Evolutionary conservation across 768 basidiomycete species (phyloP), one percentile per base, ranked within the genome.

Genomic region (Amyloporia xantha): DNA sequence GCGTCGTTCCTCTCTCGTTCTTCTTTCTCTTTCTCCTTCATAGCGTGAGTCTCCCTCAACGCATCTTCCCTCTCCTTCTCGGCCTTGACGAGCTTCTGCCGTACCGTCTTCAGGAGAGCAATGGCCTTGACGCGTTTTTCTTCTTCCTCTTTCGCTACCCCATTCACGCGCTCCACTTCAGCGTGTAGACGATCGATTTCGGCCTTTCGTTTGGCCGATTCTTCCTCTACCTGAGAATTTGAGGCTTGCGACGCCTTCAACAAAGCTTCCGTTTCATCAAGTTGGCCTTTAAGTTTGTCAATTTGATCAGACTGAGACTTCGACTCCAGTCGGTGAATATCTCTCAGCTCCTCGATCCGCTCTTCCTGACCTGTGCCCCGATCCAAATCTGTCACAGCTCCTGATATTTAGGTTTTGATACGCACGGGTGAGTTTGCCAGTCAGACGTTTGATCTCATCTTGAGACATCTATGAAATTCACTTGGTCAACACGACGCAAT

Each of bases 51-150:
- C 55, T 90, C 87, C 59, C 76, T 82, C 43, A 77, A 50, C 0
- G 77, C 72, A 50, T 95, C 92, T 30, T 97, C 93, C 57, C 80
- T 80, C 20, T 95, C 92, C 71, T 92, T 93, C 67, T 98, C 95
- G 4, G 91, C 84, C 62, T 92, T 97, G 24, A 97, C 91, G n/a
- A 95, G 71, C 65, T 97, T 99, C 68, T 92, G 85, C 48, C 96
- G 72, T n/a, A 98, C 90, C 1, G 92, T 92, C 68, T 97, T 97
- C 49, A 99, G 71, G 23, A 97, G 69, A 44, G 83, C 86, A 55
- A 98, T 86, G 0, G 94, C 94, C 60, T 98, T 99, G 17, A 83
- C 80, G 11, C 95, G 82, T 67, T 99, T 98, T 68, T 99, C 96
- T 65, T 98, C 96, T 62, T 98, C 96, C 52, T 97, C 94, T 64